Conservation (phyloP, 2,329 filamentous ascomycete genomes). For the Meredithiella fracta region DNA sequence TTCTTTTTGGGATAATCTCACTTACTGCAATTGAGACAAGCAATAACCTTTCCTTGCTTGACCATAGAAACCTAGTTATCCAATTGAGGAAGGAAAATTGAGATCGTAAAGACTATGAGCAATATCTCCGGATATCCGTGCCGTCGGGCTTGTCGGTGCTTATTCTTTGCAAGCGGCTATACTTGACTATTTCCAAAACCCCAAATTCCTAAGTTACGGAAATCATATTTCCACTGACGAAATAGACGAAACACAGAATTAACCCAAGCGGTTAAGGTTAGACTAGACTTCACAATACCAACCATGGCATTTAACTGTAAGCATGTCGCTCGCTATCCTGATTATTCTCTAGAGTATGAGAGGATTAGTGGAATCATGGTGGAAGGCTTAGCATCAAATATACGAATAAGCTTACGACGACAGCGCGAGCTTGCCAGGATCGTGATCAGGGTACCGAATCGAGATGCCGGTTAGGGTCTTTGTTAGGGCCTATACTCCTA, state of each 20-base stretch:
- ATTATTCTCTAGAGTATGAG: background rate
- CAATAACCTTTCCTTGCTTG: no score
- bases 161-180: background rate
- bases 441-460: background rate
- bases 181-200: background rate
- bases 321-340: no score
- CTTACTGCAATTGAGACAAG: no score
- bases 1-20: background rate
- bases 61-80: no score
- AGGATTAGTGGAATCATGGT: background rate
- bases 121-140: background rate
- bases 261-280: no score
- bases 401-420: constrained; percentile 1
- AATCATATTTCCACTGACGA: background rate
- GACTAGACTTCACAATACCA: background rate
- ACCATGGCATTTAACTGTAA: no score
- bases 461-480: background rate
- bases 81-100: background rate
- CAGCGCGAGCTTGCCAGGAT: no score
- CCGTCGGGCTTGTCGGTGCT: background rate
- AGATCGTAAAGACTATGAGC: background rate
- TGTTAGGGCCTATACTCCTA: no score
- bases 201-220: background rate
- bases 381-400: background rate
- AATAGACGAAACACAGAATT: background rate